phyloP scores from a whole-genome alignment of 306 rosid species.

The Rubus idaeus region DNA sequence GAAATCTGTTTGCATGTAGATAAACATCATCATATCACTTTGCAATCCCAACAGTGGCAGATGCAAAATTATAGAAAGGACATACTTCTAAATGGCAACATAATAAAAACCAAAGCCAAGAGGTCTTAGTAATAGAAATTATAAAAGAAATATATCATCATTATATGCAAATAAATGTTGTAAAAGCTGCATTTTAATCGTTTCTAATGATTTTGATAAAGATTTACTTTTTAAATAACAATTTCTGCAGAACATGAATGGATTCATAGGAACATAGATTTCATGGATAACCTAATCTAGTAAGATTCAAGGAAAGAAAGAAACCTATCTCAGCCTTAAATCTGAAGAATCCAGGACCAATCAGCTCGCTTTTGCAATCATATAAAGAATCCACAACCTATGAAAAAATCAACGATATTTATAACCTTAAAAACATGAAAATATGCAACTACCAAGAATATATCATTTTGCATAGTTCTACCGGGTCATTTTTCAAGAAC shows the following conservation, averaged over 20 bases:
- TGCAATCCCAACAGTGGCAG: background rate
- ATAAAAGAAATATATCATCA: background rate
- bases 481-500: constrained; percentile 90
- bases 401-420: constrained; percentile 15
- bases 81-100: background rate
- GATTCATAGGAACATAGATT: background rate
- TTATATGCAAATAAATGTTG: background rate
- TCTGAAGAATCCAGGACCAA: constrained; percentile 97
- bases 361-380: constrained; percentile 99
- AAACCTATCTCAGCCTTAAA: constrained; percentile 98
- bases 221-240: background rate
- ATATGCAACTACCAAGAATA: constrained; percentile 9
- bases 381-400: constrained; percentile 94
- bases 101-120: too few species aligned
- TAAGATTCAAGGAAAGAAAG: constrained; percentile 18
- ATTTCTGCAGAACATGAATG: background rate
- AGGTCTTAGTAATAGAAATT: background rate
- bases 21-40: constrained; percentile 13
- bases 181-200: background rate
- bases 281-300: constrained; percentile 17
- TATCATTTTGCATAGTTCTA: constrained; percentile 32
- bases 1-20: constrained; percentile 71
- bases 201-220: background rate
- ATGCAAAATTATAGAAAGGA: background rate
- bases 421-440: constrained; percentile 31